Percentiles rank a stretch among this genome's conserved stretches.
phyloP scores from a whole-genome alignment of 2,329 filamentous ascomycete genomes.

The Xylaria arbuscula region DNA sequence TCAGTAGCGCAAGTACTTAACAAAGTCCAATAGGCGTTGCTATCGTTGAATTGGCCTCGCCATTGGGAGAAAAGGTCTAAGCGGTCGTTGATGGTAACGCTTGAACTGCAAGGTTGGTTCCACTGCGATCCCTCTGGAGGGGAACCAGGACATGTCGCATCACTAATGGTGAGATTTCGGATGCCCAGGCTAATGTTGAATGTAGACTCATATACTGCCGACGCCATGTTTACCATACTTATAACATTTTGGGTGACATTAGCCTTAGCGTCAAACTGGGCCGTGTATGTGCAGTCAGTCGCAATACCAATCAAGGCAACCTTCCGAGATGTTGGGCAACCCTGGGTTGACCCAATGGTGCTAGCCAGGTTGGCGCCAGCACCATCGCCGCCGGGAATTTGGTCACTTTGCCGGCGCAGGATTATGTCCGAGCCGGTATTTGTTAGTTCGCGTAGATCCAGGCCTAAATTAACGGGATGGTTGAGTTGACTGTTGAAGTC shows the following conservation, averaged over 20 bases:
- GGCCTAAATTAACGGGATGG: conserved; percentile 71
- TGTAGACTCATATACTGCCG: conserved; percentile 84
- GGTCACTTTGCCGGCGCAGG: conserved; percentile 76
- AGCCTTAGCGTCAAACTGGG: conserved; percentile 72
- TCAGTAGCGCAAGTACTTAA: conserved; percentile 84
- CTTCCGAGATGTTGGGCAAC: conserved; percentile 89
- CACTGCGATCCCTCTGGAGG: conserved; percentile 76
- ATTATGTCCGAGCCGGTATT: conserved; percentile 72
- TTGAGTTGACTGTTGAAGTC: conserved; percentile 80
- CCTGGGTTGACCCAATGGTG: conserved; percentile 83
- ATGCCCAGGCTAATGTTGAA: conserved; percentile 97
- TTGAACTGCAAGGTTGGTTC: conserved; percentile 79
- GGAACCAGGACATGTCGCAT: conserved; percentile 77
- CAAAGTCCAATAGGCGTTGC: conserved; percentile 93
- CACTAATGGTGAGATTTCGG: conserved; percentile 83
- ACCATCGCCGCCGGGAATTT: conserved; percentile 75
- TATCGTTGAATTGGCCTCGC: conserved; percentile 81
- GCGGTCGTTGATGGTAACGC: conserved; percentile 76
- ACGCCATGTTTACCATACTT: conserved; percentile 84
- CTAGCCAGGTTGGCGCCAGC: conserved; percentile 80
- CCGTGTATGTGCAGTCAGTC: conserved; percentile 90
- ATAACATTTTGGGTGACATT: conserved; percentile 82
- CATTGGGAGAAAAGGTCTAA: conserved; percentile 89
- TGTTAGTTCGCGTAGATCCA: conserved; percentile 65
- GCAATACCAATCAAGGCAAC: conserved; percentile 92